Base-by-base conservation (phyloP, 805 yeast species). In the Saccharomycopsis amapae region DNA sequence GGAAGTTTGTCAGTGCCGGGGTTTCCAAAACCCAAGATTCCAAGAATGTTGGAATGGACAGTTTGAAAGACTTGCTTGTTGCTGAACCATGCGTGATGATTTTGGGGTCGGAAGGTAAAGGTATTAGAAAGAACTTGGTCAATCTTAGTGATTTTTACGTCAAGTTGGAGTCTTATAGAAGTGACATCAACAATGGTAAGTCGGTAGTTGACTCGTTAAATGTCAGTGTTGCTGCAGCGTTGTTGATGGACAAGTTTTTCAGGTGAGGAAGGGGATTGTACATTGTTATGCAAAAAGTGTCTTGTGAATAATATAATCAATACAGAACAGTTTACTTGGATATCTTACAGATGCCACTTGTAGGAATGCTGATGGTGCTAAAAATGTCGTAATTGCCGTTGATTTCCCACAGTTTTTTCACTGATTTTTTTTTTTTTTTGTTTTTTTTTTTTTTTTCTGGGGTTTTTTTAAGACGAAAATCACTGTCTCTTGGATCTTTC, bases 181-280 rank as follows among this genome's bases (percentile, higher is more conserved):
- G 50, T 28, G 12, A 52, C 61, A 4, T 31, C n/a, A 38, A 10
- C 20, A 18, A 17, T 22, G 22, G 26, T 5, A 38, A 38, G 6
- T 30, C 54, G 20, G 40, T 51, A 12, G 79, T 88, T 32, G 96
- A 87, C 58, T 84, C 95, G 25, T 66, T 88, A 57, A 88, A 88
- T 58, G 97, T 86, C 26, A 85, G 93, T 58, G 96, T 88, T 6
- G 96, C 97, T 1, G 74, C 89, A 1, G 93, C 89, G 1, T 57
- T 88, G 24, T 58, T 88, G 40, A 64, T 86, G 6, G 26, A 35
- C 30, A 33, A 39, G 34, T 45, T 45, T 28, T 30, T 44, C 25
- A n/a, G n/a, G n/a, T n/a, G n/a, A n/a, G n/a, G n/a, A 23, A 25
- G 7, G 10, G n/a, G n/a, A n/a, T n/a, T n/a, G n/a, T n/a, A n/a